Evolutionary conservation across 192 early-diverging fungal genomes (phyloP).

Genomic region (Coemansia sp.): DNA sequence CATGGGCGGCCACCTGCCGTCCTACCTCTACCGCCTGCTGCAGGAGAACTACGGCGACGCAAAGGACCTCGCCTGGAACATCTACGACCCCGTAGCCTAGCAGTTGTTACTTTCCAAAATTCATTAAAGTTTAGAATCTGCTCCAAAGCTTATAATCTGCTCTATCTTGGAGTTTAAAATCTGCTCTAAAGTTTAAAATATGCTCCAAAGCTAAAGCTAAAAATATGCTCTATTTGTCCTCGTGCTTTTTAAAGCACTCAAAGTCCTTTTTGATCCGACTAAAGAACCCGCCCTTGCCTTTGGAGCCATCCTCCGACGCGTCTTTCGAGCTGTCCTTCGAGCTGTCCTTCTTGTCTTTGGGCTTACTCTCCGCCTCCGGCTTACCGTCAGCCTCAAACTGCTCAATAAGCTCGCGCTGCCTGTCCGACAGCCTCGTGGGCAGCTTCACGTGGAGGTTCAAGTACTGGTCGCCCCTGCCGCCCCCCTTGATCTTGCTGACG

Average conservation of each 20-base stretch:
- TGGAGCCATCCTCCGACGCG: background rate
- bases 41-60: constrained; percentile 57
- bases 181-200: no score
- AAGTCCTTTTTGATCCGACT: constrained; percentile 56
- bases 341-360: background rate
- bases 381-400: constrained; percentile 55
- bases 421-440: constrained; percentile 56
- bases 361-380: constrained; percentile 1
- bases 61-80: constrained; percentile 42
- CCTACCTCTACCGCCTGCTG: constrained; percentile 78
- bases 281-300: constrained; percentile 52
- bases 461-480: constrained; percentile 83
- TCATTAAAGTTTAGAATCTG: no score
- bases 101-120: no score
- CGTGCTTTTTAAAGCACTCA: constrained; percentile 54
- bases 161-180: no score
- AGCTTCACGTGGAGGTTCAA: constrained; percentile 82
- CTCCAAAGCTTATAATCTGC: no score
- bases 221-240: constrained; percentile 13
- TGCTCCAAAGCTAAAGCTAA: no score
- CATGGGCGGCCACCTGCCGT: constrained; percentile 72
- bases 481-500: constrained; percentile 57
- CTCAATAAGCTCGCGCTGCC: constrained; percentile 62
- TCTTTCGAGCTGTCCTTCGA: background rate
- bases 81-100: constrained; percentile 16